Evolutionary conservation across 441 rosid genomes (phyloP).

Genomic region (Euphorbia schlechtendalii): DNA sequence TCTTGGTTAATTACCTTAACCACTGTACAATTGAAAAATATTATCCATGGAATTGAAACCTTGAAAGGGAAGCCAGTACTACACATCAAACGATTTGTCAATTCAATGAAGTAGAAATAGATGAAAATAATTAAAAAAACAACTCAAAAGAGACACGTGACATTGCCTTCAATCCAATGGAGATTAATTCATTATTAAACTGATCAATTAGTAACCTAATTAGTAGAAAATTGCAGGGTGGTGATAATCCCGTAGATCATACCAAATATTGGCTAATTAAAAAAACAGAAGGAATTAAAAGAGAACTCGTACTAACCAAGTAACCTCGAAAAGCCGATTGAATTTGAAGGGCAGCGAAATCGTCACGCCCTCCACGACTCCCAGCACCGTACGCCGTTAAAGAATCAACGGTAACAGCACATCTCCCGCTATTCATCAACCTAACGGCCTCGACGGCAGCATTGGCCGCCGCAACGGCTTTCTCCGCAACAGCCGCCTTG

Average conservation of each 20-base stretch:
- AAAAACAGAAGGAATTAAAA: background rate
- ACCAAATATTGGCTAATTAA: constrained; percentile 3
- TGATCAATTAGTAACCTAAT: no score
- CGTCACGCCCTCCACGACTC: constrained; percentile 26
- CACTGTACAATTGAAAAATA: no score
- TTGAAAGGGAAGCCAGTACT: background rate
- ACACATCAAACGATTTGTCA: no score
- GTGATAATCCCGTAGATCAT: constrained; percentile 20
- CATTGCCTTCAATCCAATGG: background rate
- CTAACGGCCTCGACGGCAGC: constrained; percentile 69
- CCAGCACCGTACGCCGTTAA: constrained; percentile 23
- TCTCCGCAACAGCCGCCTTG: constrained; percentile 66
- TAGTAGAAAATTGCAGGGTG: background rate
- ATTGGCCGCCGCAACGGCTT: constrained; percentile 66
- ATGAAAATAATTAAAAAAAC: background rate
- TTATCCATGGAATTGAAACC: background rate
- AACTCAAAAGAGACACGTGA: background rate
- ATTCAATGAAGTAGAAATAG: no score
- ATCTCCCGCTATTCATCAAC: constrained; percentile 60
- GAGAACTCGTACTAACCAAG: constrained; percentile 41
- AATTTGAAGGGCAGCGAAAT: constrained; percentile 62
- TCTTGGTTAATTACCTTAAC: background rate
- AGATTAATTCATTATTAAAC: background rate
- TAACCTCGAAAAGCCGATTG: constrained; percentile 92
- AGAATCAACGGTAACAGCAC: constrained; percentile 25